phyloP scores from a whole-genome alignment of 2,329 filamentous ascomycete genomes.

The Sarocladium brachiariae region DNA sequence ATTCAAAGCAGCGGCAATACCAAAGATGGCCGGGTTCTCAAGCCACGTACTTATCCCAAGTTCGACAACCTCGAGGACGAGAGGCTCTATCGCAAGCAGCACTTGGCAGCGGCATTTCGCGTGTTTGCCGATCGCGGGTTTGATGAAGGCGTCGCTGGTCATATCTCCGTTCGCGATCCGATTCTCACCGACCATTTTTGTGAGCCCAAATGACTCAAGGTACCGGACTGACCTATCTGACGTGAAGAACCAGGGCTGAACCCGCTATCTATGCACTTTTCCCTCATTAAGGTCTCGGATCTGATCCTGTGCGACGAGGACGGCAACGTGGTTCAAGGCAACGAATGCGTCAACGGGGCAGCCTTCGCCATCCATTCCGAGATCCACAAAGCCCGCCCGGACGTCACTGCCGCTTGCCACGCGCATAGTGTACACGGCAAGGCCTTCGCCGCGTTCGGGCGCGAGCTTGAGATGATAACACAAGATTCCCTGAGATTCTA shows the following conservation, averaged over 20 bases:
- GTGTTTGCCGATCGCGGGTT: constrained; percentile 35
- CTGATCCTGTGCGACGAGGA: constrained; percentile 54
- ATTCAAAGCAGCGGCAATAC: constrained; percentile 7
- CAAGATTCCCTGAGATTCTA: constrained; percentile 54
- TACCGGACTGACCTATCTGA: background rate
- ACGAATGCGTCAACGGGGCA: constrained; percentile 57
- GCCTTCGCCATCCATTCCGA: constrained; percentile 56
- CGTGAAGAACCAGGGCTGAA: constrained; percentile 23
- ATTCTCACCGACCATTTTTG: constrained; percentile 22
- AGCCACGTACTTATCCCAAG: constrained; percentile 8
- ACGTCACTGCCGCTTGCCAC: constrained; percentile 56
- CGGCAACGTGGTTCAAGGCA: constrained; percentile 52
- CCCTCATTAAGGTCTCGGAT: constrained; percentile 53
- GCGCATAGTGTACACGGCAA: constrained; percentile 50
- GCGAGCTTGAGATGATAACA: constrained; percentile 54
- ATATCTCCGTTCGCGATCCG: constrained; percentile 31
- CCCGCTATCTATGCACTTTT: constrained; percentile 59
- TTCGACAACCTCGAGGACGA: constrained; percentile 11
- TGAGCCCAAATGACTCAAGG: constrained; percentile 11
- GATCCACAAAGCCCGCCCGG: constrained; percentile 50
- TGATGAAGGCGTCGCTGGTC: constrained; percentile 35
- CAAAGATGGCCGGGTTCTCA: constrained; percentile 6
- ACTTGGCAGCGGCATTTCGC: constrained; percentile 35
- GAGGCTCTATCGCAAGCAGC: constrained; percentile 16
- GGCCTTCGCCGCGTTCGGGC: constrained; percentile 53